Evolutionary conservation across 2,329 filamentous ascomycete species (phyloP).

Genomic region (Myriangium duriaei): DNA sequence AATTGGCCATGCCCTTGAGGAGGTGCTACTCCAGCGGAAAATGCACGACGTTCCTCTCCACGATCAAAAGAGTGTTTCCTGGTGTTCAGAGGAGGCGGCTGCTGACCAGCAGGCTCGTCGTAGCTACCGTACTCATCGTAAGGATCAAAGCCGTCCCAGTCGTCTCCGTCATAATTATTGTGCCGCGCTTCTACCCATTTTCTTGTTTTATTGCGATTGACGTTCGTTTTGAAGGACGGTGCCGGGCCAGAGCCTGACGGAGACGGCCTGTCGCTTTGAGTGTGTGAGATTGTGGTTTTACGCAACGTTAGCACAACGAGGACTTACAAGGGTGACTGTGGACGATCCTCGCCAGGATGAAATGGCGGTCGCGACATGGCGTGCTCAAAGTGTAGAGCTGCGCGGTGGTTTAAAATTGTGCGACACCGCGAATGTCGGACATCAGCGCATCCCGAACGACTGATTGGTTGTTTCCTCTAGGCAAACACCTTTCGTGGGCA

Average conservation of each 20-base stretch:
- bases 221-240: conserved; percentile 65
- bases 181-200: conserved; percentile 91
- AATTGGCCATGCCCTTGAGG: conserved; percentile 7
- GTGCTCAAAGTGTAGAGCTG: background rate
- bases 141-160: conserved; percentile 64
- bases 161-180: conserved; percentile 80
- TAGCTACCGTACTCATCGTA: conserved; percentile 45
- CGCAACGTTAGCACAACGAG: conserved; percentile 17
- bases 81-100: conserved; percentile 26
- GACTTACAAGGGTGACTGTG: conserved; percentile 26
- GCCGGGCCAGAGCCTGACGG: conserved; percentile 27
- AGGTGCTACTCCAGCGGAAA: conserved; percentile 18
- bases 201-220: conserved; percentile 78
- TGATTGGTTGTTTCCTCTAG: too few species aligned
- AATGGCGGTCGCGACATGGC: conserved; percentile 27
- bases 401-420: background rate
- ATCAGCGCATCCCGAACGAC: background rate
- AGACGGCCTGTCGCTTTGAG: conserved; percentile 20
- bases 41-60: conserved; percentile 41
- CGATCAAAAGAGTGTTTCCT: conserved; percentile 42
- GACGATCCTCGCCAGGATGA: conserved; percentile 25
- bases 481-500: too few species aligned
- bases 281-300: conserved; percentile 10
- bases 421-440: background rate
- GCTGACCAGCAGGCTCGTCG: conserved; percentile 30